Percentiles rank a stretch among this genome's conserved stretches.
Conservation (phyloP, 1,284 basidiomycete species). For the Pisolithus thermaeus region DNA sequence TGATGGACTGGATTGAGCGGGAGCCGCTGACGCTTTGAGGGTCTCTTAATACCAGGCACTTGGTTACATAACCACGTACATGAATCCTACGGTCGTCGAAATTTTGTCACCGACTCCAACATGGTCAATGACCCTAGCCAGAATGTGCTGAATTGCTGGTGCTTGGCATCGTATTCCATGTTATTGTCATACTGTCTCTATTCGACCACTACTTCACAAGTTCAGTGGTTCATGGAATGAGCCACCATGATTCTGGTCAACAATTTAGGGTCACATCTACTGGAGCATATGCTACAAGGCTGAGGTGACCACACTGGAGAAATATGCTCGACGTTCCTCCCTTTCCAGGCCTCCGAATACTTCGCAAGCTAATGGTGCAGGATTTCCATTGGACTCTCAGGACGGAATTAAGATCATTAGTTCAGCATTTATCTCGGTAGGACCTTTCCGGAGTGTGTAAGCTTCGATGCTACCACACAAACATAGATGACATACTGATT, state of each 20-base stretch:
- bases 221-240: conserved; percentile 72
- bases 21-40: too few species aligned
- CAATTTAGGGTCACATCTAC: too few species aligned
- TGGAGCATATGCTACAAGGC: too few species aligned
- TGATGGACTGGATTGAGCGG: too few species aligned
- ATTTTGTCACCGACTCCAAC: too few species aligned
- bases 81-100: too few species aligned
- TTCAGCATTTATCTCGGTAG: too few species aligned
- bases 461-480: too few species aligned
- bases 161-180: conserved; percentile 69
- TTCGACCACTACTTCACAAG: conserved; percentile 91
- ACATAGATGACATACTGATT: background rate
- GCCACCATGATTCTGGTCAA: conserved; percentile 39
- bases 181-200: conserved; percentile 67
- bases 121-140: conserved; percentile 14
- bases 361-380: background rate
- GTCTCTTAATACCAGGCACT: too few species aligned
- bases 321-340: background rate
- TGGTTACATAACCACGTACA: too few species aligned
- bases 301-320: background rate
- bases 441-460: too few species aligned
- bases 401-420: too few species aligned
- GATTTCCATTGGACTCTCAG: background rate
- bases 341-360: background rate
- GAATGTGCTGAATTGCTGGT: conserved; percentile 41